Evolutionary conservation across 345 rosid species (phyloP), one percentile per base, ranked within the genome.

Genomic region (Dimocarpus longan): DNA sequence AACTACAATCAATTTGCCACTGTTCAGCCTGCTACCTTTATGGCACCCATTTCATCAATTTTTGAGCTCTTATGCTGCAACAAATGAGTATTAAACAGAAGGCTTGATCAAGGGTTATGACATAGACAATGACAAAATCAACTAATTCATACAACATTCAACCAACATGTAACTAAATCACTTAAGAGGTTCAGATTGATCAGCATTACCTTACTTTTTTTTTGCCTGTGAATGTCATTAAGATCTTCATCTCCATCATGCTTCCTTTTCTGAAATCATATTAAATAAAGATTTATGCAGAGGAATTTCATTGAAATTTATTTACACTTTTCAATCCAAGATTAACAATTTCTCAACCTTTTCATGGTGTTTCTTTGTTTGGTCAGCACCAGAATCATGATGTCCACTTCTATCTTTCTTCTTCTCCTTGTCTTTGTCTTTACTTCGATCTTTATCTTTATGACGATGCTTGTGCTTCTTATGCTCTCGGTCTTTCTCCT

Each of bases 241-340:
- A 90, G 83, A 87, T 94, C 95, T 86, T 96, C 99, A 50, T 93
- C 98, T 56, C 97, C 98, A 70, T 88, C 96, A 60, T 93, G 99
- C 88, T 93, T 96, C 88, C 99, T 88, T 91, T 94, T 96, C 99
- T 96, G 93, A 83, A 85, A 80, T 74, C 37, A 79, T 66, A 74
- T 62, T 42, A 69, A 22, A 60, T 9, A 32, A 75, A 78, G n/a
- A 73, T 50, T 78, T 40, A 74, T n/a, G 62, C 26, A 39, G 11
- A 66, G 65, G 71, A 77, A 69, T 10, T 40, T 18, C 65, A 79
- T 66, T 43, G 28, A 44, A 56, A 76, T 42, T 19, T 13, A 15
- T 39, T 19, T 40, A 76, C 6, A 37, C 48, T 42, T 74, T 59
- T 63, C 59, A 64, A 64, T 71, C 44, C 62, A 73, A 80, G 67